A percentile compares a stretch with the other conserved stretches of the same genome.
phyloP scores from a whole-genome alignment of 225 moss, liverwort and hornwort genomes.

The Antitrichia curtipendula region DNA sequence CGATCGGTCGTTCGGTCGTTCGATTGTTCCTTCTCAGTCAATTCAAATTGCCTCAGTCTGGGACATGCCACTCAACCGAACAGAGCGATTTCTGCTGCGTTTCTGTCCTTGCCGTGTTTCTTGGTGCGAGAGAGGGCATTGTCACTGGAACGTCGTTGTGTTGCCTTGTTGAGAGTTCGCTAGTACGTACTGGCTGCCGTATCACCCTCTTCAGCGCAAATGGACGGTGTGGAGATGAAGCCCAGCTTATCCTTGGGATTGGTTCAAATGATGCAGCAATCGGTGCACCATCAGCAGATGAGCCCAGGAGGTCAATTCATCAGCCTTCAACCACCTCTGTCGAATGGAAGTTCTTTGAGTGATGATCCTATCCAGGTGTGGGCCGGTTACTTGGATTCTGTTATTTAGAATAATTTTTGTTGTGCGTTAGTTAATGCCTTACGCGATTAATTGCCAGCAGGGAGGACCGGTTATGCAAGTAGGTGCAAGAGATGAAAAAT shows the following conservation, averaged over 20 bases:
- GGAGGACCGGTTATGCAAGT: slow-evolving; percentile 41
- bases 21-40: background rate
- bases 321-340: slow-evolving; percentile 16
- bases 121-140: background rate
- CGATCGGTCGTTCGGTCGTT: background rate
- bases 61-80: background rate
- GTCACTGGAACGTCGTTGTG: background rate
- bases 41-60: background rate
- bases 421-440: background rate
- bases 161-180: background rate
- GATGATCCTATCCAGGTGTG: slow-evolving; percentile 35
- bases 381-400: background rate
- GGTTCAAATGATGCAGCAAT: slow-evolving; percentile 18
- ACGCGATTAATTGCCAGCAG: slow-evolving; percentile 5
- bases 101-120: background rate
- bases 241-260: slow-evolving; percentile 28
- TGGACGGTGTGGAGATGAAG: slow-evolving; percentile 54
- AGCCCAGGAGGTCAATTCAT: slow-evolving; percentile 15
- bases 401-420: background rate
- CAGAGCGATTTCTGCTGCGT: background rate
- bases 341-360: slow-evolving; percentile 17
- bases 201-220: background rate
- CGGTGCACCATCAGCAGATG: slow-evolving; percentile 22
- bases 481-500: slow-evolving; percentile 17
- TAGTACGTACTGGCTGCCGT: background rate